Evolutionary conservation across 176 grass and related monocot genomes (phyloP).

Genomic region (Hsuehochloa calcarea): DNA sequence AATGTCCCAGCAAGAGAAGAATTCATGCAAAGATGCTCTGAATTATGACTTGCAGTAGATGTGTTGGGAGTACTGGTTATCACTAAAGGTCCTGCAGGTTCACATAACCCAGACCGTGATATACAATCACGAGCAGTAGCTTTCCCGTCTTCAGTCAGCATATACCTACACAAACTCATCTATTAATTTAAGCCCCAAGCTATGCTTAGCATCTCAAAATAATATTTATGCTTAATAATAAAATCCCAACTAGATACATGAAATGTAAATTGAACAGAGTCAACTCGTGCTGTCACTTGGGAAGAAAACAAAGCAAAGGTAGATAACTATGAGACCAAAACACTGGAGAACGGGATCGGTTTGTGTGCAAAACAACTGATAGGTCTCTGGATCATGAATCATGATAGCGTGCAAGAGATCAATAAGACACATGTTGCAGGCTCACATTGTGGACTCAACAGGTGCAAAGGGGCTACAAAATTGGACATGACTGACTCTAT

Average conservation of each 20-base stretch:
- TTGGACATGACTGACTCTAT: neutral
- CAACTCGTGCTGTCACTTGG: neutral
- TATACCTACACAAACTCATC: constrained; percentile 53
- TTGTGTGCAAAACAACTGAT: neutral
- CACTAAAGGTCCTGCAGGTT: constrained; percentile 22
- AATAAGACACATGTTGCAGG: neutral
- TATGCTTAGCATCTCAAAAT: constrained; percentile 1
- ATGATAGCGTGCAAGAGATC: neutral
- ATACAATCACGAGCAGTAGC: constrained; percentile 63
- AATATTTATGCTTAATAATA: constrained; percentile 3
- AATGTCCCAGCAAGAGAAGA: neutral
- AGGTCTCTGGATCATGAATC: neutral
- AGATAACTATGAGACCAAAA: no score
- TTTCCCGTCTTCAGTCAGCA: constrained; percentile 72
- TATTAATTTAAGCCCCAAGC: neutral
- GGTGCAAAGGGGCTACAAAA: neutral
- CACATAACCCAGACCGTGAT: constrained; percentile 53
- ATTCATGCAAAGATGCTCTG: neutral
- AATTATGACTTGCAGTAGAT: neutral
- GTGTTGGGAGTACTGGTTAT: neutral
- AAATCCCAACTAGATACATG: constrained; percentile 1
- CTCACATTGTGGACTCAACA: neutral
- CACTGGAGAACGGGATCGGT: neutral
- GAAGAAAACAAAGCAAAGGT: neutral
- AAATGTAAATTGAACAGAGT: constrained; percentile 21